phyloP scores from a whole-genome alignment of 768 basidiomycete species.

The Lanmaoa pseudosensibilis region DNA sequence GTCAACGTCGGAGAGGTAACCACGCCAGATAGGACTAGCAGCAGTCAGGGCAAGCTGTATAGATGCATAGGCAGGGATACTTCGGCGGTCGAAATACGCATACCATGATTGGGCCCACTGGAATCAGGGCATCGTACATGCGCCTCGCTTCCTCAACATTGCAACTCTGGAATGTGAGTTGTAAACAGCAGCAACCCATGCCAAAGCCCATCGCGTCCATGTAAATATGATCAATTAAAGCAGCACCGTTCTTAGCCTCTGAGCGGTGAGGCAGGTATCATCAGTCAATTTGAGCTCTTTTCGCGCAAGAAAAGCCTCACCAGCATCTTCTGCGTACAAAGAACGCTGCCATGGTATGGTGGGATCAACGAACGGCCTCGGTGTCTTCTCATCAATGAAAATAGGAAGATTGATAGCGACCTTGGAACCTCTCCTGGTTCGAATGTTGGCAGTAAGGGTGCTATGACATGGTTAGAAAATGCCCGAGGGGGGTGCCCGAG shows the following conservation, averaged over 20 bases:
- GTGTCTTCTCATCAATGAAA: slow-evolving; percentile 85
- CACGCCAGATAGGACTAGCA: slow-evolving; percentile 92
- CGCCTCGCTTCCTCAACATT: slow-evolving; percentile 89
- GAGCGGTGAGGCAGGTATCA: neutral
- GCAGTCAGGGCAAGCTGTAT: slow-evolving; percentile 87
- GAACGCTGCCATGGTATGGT: slow-evolving; percentile 86
- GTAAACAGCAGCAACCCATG: slow-evolving; percentile 98
- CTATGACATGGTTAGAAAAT: slow-evolving; percentile 42
- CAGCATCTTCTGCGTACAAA: slow-evolving; percentile 82
- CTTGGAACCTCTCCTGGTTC: slow-evolving; percentile 85
- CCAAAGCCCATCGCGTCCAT: slow-evolving; percentile 99
- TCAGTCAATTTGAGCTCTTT: slow-evolving; percentile 10
- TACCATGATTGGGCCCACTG: slow-evolving; percentile 94
- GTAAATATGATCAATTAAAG: slow-evolving; percentile 88
- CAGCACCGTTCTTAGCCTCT: slow-evolving; percentile 92
- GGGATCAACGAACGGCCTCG: slow-evolving; percentile 87
- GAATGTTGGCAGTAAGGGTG: slow-evolving; percentile 96
- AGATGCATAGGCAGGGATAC: slow-evolving; percentile 2
- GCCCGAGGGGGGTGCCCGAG: neutral
- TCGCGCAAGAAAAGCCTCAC: slow-evolving; percentile 42
- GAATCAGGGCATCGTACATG: slow-evolving; percentile 95
- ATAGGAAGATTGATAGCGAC: slow-evolving; percentile 95
- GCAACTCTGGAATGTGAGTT: slow-evolving; percentile 96
- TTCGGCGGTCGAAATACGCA: slow-evolving; percentile 17
- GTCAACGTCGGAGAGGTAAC: slow-evolving; percentile 94